Conservation (phyloP, 768 basidiomycete species). For the Amanita rubescens region DNA sequence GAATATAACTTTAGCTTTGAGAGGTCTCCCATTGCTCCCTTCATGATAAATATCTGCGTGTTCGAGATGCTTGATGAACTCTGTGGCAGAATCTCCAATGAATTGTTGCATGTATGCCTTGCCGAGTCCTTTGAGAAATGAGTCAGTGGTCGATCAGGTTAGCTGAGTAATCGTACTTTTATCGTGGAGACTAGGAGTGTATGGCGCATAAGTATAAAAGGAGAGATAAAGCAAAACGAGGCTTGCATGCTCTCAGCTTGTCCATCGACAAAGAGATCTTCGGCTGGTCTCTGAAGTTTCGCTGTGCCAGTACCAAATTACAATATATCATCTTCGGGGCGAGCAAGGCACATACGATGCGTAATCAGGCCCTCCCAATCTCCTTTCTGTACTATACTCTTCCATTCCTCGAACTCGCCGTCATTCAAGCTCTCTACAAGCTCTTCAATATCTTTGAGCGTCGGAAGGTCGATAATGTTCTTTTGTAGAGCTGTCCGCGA, state of each 20-base stretch:
- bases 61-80: neutral
- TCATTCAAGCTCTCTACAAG: neutral
- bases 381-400: constrained; percentile 20
- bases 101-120: neutral
- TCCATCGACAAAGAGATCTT: neutral
- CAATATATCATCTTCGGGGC: neutral
- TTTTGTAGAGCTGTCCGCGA: neutral
- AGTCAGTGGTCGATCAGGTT: neutral
- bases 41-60: neutral
- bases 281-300: neutral
- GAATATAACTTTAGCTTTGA: neutral
- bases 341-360: neutral
- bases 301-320: neutral
- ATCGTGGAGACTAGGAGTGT: neutral
- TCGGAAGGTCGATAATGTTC: neutral
- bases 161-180: neutral
- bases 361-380: neutral
- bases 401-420: constrained; percentile 14
- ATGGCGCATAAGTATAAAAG: neutral
- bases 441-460: neutral
- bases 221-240: neutral
- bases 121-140: neutral
- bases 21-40: neutral
- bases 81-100: neutral
- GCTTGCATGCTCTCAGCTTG: neutral